Evolutionary conservation across 768 basidiomycete genomes (phyloP).

Genomic region (Cubamyces sp.): DNA sequence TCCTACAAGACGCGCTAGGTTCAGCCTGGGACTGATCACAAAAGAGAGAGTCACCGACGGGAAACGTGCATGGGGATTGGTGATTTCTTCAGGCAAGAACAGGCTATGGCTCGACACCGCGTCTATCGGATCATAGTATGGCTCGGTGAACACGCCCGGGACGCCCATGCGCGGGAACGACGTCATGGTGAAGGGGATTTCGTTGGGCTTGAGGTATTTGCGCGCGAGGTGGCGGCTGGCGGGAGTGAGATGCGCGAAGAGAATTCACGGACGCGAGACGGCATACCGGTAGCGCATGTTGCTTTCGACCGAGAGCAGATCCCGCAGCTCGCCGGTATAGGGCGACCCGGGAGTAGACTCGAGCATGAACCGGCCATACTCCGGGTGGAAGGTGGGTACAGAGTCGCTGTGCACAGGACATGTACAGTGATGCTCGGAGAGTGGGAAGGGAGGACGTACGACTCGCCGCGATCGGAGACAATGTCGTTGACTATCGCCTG

Average conservation of each 20-base stretch:
- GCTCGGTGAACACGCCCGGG: conserved; percentile 90
- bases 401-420: conserved; percentile 50
- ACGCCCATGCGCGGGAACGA: conserved; percentile 94
- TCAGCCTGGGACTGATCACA: conserved; percentile 23
- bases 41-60: conserved; percentile 66
- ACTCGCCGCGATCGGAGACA: conserved; percentile 56
- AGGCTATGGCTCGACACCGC: conserved; percentile 90
- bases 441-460: conserved; percentile 45
- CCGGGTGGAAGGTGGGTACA: conserved; percentile 93
- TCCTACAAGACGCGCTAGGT: conserved; percentile 52
- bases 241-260: not conserved
- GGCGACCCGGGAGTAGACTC: conserved; percentile 97
- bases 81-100: conserved; percentile 94
- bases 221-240: conserved; percentile 81
- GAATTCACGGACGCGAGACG: not conserved
- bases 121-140: conserved; percentile 72
- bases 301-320: conserved; percentile 86
- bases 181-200: conserved; percentile 91
- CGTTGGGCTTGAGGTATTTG: conserved; percentile 79
- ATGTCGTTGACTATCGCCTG: conserved; percentile 70
- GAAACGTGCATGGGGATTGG: conserved; percentile 96
- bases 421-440: not conserved
- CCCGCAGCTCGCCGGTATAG: conserved; percentile 85
- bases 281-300: conserved; percentile 93
- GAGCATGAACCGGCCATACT: conserved; percentile 98